phyloP scores from a whole-genome alignment of 2,329 filamentous ascomycete genomes.

The Apiospora malaysiana region DNA sequence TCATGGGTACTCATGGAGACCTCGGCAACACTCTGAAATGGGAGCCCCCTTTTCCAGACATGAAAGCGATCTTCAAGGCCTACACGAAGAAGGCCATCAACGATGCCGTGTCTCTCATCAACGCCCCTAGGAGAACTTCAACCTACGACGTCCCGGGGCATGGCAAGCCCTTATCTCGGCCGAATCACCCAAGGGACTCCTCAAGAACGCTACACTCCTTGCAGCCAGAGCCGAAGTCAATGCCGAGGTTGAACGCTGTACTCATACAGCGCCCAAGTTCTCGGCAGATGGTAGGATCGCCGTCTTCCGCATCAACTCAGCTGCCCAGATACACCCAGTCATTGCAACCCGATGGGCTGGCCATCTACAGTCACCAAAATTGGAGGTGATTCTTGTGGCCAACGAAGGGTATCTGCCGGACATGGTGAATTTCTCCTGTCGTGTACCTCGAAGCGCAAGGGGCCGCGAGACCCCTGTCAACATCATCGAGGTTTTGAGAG shows the following conservation, averaged over 20 bases:
- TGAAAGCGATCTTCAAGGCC: slow-evolving; percentile 63
- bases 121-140: slow-evolving; percentile 68
- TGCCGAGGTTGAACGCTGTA: slow-evolving; percentile 64
- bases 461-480: slow-evolving; percentile 62
- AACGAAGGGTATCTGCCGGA: slow-evolving; percentile 69
- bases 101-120: slow-evolving; percentile 67
- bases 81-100: slow-evolving; percentile 68
- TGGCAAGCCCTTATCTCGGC: slow-evolving; percentile 64
- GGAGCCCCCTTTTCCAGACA: slow-evolving; percentile 70
- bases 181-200: slow-evolving; percentile 55
- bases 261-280: slow-evolving; percentile 68
- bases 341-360: slow-evolving; percentile 72
- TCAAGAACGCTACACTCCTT: slow-evolving; percentile 54
- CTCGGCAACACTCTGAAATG: slow-evolving; percentile 69
- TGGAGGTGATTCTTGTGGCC: slow-evolving; percentile 70
- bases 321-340: slow-evolving; percentile 69
- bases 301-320: slow-evolving; percentile 64
- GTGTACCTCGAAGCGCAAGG: slow-evolving; percentile 62
- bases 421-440: slow-evolving; percentile 71
- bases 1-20: slow-evolving; percentile 70
- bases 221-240: slow-evolving; percentile 64
- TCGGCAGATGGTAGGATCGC: slow-evolving; percentile 66
- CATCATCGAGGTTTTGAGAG: slow-evolving; percentile 64
- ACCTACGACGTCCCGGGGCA: slow-evolving; percentile 64
- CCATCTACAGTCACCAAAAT: slow-evolving; percentile 60